Evolutionary conservation across 345 rosid genomes (phyloP), one percentile per base, ranked within the genome.

Genomic region (Moricandia moricandioides): DNA sequence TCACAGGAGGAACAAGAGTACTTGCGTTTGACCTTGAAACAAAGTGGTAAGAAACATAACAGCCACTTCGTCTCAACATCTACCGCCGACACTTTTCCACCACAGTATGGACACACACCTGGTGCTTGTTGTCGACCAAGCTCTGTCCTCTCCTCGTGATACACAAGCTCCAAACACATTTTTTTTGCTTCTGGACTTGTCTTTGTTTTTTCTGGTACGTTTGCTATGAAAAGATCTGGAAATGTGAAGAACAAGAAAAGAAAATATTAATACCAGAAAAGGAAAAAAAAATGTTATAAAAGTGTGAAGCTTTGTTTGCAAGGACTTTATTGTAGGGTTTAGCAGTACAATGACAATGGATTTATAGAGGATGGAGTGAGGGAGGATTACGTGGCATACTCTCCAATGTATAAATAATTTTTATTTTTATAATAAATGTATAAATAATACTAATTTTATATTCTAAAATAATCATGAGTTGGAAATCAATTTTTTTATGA

Each of bases 21-120:
- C 67, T 80, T 88, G 62, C 87, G 82, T 81, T 88, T 91, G 70
- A 88, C 78, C 16, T 82, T 84, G 80, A 84, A 86, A 72, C 83
- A 88, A 18, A 93, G 51, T 58, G 96, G 90, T 70, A 93, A 74
- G 86, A 87, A 91, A 79, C 96, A 94, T 81, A 91, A 81, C 58
- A 91, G 83, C 94, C 92, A 83, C 43, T 83, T 87, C 5, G 81
- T 88, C 80, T 93, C 91, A 0, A 87, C 81, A 51, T 88, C 97
- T 49, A 86, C 67, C 71, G 94, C 91, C 71, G 83, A 77, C 33
- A 93, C 87, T 82, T 81, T 84, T 11, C 98, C 96, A 0, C 91
- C 88, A 52, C 98, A 93, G 82, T 85, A 83, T 0, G 98, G 94
- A 74, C 98, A 91, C 9, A 82, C 75, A 1, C 98, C 96, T 0